These are phyloP conservation scores for Macadamia integrifolia DNA, from an alignment of 164 flowering plant species.

Conservation along the genomic window DNA sequence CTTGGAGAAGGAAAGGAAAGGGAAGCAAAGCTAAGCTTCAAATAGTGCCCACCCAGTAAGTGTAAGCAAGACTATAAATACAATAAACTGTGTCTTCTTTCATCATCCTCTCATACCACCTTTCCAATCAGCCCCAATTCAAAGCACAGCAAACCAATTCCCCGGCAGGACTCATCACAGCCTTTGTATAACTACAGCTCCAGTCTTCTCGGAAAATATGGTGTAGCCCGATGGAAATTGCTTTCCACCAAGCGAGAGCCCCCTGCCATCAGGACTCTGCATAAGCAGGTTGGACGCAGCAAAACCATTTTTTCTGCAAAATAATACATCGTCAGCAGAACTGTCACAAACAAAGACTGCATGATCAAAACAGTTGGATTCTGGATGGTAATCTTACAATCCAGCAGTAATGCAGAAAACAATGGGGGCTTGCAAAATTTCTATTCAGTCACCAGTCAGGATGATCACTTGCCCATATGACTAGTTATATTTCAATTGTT, in stretches of 20 bases:
- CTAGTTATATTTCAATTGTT: too few species aligned
- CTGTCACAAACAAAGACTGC: too few species aligned
- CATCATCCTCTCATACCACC: constrained; percentile 8
- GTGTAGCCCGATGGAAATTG: constrained; percentile 17
- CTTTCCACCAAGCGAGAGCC: constrained; percentile 15
- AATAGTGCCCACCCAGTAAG: constrained; percentile 23
- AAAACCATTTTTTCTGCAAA: constrained; percentile 84
- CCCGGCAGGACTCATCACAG: constrained; percentile 16
- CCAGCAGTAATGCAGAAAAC: too few species aligned
- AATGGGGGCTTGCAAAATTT: too few species aligned
- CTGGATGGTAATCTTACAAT: too few species aligned
- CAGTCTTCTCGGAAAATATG: constrained; percentile 7
- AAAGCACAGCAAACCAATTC: constrained; percentile 23
- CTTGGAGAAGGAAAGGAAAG: constrained; percentile 1
- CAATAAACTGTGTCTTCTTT: constrained; percentile 14
- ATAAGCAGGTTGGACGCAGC: constrained; percentile 59
- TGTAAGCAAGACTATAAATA: constrained; percentile 15
- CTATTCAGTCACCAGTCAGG: too few species aligned
- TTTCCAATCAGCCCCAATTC: constrained; percentile 16
- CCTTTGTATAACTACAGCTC: constrained; percentile 13
- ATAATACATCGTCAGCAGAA: constrained; percentile 5
- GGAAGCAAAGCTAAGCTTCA: constrained; percentile 15
- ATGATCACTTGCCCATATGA: too few species aligned
- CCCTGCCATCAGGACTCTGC: constrained; percentile 44
- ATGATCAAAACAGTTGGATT: too few species aligned